phyloP scores from a whole-genome alignment of 805 yeast genomes.

The Saccharomycodes ludwigii region DNA sequence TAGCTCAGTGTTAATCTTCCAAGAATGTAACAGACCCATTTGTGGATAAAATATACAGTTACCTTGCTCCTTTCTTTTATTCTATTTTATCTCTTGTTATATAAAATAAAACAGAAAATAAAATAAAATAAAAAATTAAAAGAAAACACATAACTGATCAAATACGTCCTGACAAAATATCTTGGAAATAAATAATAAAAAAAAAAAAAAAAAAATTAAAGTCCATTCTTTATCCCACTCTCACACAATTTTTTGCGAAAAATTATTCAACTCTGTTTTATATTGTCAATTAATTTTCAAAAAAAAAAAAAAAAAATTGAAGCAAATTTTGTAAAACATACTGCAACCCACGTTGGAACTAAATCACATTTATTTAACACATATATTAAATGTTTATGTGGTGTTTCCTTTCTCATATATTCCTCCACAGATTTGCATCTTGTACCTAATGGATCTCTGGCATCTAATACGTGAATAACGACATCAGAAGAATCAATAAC shows the following conservation, averaged over 20 bases:
- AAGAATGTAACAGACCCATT: slow-evolving; percentile 93
- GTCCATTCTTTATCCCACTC: slow-evolving; percentile 2
- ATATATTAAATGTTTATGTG: slow-evolving; percentile 91
- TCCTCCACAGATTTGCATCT: slow-evolving; percentile 89
- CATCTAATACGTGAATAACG: slow-evolving; percentile 91
- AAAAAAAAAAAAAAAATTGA: slow-evolving; percentile 10
- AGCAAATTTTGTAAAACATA: slow-evolving; percentile 68
- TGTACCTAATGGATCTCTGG: slow-evolving; percentile 95
- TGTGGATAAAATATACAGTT: slow-evolving; percentile 25
- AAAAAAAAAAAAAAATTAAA: slow-evolving; percentile 7
- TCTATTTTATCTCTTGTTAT: slow-evolving; percentile 8
- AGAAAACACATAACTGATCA: too few relatives aligned
- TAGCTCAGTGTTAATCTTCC: slow-evolving; percentile 67
- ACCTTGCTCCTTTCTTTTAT: neutral
- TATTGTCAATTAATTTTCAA: slow-evolving; percentile 3
- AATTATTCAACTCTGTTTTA: too few relatives aligned
- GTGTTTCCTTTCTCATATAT: slow-evolving; percentile 83
- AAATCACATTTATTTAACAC: slow-evolving; percentile 95
- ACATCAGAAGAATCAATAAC: slow-evolving; percentile 97
- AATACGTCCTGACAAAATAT: slow-evolving; percentile 73
- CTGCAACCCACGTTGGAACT: slow-evolving; percentile 99
- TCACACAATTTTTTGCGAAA: neutral
- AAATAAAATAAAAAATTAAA: too few relatives aligned
- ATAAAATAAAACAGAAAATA: too few relatives aligned
- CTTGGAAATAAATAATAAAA: slow-evolving; percentile 38